Base-by-base conservation (phyloP, 2,329 filamentous ascomycete species). In the Hymenoscyphus fructigenus region DNA sequence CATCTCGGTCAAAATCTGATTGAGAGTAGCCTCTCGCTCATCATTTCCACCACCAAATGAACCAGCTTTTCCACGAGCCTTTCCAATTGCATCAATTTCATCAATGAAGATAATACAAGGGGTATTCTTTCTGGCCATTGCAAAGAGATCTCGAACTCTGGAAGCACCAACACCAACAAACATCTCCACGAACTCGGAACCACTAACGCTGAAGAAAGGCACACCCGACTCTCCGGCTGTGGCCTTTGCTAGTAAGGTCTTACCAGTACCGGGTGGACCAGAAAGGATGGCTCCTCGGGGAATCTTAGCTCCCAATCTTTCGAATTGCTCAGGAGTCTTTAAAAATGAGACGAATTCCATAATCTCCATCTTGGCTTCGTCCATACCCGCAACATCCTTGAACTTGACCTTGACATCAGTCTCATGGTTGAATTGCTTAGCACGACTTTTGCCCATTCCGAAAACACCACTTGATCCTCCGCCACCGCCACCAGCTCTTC, bases 41-140 rank as follows among this genome's bases (percentile, higher is more conserved):
- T 99, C 95, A 75, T 98, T 98, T 67, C 95, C 95, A 69, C 94
- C 93, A 47, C 91, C 90, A 65, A 92, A 92, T 14, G 81, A 80
- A 69, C 89, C 90, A 41, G 89, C 87, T 76, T 97, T 96, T 26
- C 89, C 84, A 80, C 95, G 88, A 63, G 94, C 91, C 76, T 93
- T 92, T 72, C 95, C 95, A 73, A 99, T 97, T 65, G 95, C 95
- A 77, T 99, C 95, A 73, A 99, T 99, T 79, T 99, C 95, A 76
- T 99, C 95, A 71, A 99, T 98, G 82, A 99, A 99, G 78, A 99
- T 96, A 79, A 99, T 99, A 80, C 95, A 99, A 3, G 95, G 95
- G 0, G 95, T 91, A 79, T 92, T 96, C 83, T 98, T 98, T 65
- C 95, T 88, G 20, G 95, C 95, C 72, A 92, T 97, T 64, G 92